Evolutionary conservation across 164 flowering plant genomes (phyloP).

Genomic region (Sextonia rubra): DNA sequence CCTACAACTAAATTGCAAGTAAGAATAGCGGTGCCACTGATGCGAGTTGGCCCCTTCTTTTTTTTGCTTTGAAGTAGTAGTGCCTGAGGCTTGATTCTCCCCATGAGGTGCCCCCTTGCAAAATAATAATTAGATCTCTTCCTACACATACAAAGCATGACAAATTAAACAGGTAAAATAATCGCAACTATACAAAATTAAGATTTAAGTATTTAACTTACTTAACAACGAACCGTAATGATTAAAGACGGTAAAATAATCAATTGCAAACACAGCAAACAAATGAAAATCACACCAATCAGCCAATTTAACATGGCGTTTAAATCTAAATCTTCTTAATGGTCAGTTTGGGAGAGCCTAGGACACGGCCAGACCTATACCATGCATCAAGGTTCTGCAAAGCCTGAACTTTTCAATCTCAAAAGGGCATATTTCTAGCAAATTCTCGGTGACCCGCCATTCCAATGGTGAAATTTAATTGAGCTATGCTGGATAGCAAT

Average conservation of each 20-base stretch:
- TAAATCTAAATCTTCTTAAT: no score
- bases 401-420: no score
- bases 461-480: no score
- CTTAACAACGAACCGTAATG: not conserved
- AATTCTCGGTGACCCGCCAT: no score
- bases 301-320: no score
- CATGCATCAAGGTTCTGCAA: no score
- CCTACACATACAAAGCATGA: not conserved
- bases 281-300: not conserved
- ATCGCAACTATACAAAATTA: not conserved
- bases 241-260: not conserved
- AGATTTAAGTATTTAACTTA: not conserved
- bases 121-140: not conserved
- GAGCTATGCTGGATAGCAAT: no score
- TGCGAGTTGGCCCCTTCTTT: constrained; percentile 67
- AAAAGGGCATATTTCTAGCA: no score
- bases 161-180: not conserved
- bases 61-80: constrained; percentile 72
- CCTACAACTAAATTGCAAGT: constrained; percentile 45
- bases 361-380: no score
- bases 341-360: no score
- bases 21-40: constrained; percentile 52
- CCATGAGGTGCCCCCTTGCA: constrained; percentile 33
- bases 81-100: constrained; percentile 82
- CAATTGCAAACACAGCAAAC: not conserved